Base-by-base conservation (phyloP, 1,284 basidiomycete species). In the Flammula alnicola region DNA sequence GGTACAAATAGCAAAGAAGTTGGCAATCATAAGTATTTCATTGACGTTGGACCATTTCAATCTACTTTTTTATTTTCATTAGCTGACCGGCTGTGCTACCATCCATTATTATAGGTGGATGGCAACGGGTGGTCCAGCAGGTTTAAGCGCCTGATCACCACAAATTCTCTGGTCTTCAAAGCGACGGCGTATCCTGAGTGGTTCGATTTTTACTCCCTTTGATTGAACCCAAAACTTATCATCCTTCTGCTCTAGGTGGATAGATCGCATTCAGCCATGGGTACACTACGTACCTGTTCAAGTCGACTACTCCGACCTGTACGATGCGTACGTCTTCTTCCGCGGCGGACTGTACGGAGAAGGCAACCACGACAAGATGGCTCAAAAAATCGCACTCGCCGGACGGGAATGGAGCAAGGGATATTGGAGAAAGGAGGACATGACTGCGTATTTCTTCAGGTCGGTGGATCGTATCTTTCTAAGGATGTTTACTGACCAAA, bases 41-140 rank as follows among this genome's bases (percentile, higher is more conserved):
- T 85, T 22, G 83, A 84, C 57, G 77, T 83, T 41, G 60, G 76
- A n/a, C n/a, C n/a, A n/a, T n/a, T n/a, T n/a, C n/a, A n/a, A n/a
- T n/a, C n/a, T n/a, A n/a, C n/a, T n/a, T 72, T 7, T 26, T 23
- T 7, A 27, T 30, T 35, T 37, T 37, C 23, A 27, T 46, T 10
- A 10, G 12, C 7, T 7, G 4, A 3, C 12, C 14, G 8, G 9
- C 32, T 46, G 33, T 43, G 32, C 38, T 43, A 25, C 38, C 42
- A 50, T 8, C 20, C 32, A 16, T 35, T 32, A 12, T 23, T 33
- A 9, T 52, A 79, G 77, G 65, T 80, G 4, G 83, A 86, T 54
- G 84, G 84, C 3, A 83, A 86, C 55, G 84, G 78, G 0, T 87
- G 85, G 83, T 83, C 79, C 2, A 76, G 79, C 22, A 74, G 85